Percentiles rank a stretch among this genome's conserved stretches.
Conservation (phyloP, 2,329 filamentous ascomycete genomes). For the Sclerotinia trifoliorum region DNA sequence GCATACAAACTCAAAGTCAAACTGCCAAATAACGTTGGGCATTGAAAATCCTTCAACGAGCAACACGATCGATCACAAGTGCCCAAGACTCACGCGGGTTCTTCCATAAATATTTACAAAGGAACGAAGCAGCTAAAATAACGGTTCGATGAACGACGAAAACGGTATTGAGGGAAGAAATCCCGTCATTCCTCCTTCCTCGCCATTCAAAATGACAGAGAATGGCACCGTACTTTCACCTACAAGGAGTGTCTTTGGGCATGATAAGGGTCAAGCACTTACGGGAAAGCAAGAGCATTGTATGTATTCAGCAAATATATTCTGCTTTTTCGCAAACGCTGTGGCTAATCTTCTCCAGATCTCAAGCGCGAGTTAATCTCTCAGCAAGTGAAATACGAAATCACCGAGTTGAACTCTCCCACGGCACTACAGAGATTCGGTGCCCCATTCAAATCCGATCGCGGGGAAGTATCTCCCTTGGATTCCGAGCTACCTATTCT, state of each 20-base stretch:
- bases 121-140: not conserved
- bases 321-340: not conserved
- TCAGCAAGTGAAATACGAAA: constrained; percentile 85
- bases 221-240: constrained; percentile 27
- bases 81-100: not conserved
- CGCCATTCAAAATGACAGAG: constrained; percentile 23
- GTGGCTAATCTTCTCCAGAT: constrained; percentile 52
- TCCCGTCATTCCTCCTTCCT: not conserved
- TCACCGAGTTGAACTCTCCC: constrained; percentile 88
- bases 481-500: constrained; percentile 93
- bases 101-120: not conserved
- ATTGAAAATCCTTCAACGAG: not conserved
- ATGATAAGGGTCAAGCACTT: constrained; percentile 45
- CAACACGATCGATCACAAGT: not conserved
- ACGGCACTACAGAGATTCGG: constrained; percentile 94
- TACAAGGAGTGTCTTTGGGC: constrained; percentile 12
- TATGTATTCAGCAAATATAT: constrained; percentile 47
- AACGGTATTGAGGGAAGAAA: constrained; percentile 5
- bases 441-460: constrained; percentile 88
- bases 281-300: constrained; percentile 99
- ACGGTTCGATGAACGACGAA: constrained; percentile 13
- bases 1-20: not conserved
- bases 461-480: constrained; percentile 86
- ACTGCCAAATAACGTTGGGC: not conserved
- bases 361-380: constrained; percentile 94